Evolutionary conservation across 31 red algal genomes (phyloP), one percentile per base, ranked within the genome.

Genomic region (Porphyra umbilicalis): DNA sequence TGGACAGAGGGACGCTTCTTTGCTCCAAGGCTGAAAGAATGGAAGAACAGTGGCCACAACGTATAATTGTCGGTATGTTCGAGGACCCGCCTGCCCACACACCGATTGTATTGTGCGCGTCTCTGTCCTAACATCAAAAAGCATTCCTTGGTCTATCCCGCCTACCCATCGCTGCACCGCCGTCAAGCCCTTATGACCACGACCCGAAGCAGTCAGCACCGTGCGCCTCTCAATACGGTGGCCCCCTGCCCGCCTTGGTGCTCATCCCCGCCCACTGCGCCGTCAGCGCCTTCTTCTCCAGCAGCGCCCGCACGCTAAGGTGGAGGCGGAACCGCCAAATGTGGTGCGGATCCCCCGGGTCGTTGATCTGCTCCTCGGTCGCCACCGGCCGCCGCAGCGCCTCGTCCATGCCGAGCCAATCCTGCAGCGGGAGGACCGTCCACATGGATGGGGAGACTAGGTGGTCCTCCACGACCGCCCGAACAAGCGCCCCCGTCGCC

Each of bases 251-350:
- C 34, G 74, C 67, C 38, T 84, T 79, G 38, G 79, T 75, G 39
- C 89, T 90, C 87, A 97, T 76, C 31, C 18, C 16, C 32, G 33
- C 68, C 35, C 90, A 68, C 20, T 85, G 80, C 30, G 9, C 0
- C 0, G 90, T 34, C 35, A 92, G 92, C 30, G 81, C 34, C 34
- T 87, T 84, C 34, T 88, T 90, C 36, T 87, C 76, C 78, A 90
- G 9, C 20, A 97, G 39, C n/a, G 80, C 34, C 79, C 87, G 90
- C 34, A 91, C 38, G 34, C 81, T 57, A 0, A 92, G 7, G 68
- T 92, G 94, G 79, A 97, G 76, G 15, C 94, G 83, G 71, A 97
- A 97, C 85, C 90, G 81, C 96, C 96, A 98, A 30, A 90, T 84
- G 78, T 95, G 96, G 3, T 87, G 68, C 0, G 96, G 90, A 83